phyloP scores from a whole-genome alignment of 768 basidiomycete species.

The Rhizopogon roseolus region DNA sequence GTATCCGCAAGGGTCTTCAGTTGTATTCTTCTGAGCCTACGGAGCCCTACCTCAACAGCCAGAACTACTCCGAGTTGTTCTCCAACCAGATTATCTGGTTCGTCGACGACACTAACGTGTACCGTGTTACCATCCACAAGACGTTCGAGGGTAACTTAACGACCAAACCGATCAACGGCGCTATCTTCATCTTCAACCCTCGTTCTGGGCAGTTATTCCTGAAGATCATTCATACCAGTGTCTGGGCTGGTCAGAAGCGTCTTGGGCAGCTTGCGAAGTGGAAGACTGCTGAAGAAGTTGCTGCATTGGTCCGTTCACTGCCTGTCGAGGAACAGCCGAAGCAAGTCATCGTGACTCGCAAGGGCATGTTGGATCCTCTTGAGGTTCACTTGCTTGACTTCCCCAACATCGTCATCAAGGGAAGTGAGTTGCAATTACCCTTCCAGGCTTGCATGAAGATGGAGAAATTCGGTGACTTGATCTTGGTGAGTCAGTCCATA shows the following conservation, averaged over 20 bases:
- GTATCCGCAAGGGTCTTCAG: conserved; percentile 97
- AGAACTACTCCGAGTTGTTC: conserved; percentile 95
- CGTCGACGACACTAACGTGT: conserved; percentile 99
- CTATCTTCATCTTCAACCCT: conserved; percentile 99
- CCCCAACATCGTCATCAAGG: conserved; percentile 99
- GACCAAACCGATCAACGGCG: conserved; percentile 97
- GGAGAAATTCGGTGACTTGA: conserved; percentile 99
- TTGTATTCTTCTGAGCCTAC: conserved; percentile 99
- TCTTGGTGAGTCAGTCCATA: conserved; percentile 48
- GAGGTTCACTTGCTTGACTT: conserved; percentile 99
- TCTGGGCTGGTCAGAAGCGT: conserved; percentile 99
- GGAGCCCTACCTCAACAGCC: conserved; percentile 98
- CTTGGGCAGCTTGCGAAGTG: conserved; percentile 98
- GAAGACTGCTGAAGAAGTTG: conserved; percentile 99
- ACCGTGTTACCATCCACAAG: conserved; percentile 98
- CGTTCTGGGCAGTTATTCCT: conserved; percentile 97
- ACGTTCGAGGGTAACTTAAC: conserved; percentile 99
- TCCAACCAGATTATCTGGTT: conserved; percentile 99
- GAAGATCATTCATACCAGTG: conserved; percentile 99
- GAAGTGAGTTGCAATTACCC: conserved; percentile 93
- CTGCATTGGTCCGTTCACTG: conserved; percentile 91
- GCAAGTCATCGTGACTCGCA: conserved; percentile 98
- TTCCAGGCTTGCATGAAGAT: conserved; percentile 99
- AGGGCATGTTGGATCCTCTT: conserved; percentile 98
- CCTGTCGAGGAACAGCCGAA: conserved; percentile 99